Evolutionary conservation across 345 rosid species (phyloP).

Genomic region (Carallia brachiata): DNA sequence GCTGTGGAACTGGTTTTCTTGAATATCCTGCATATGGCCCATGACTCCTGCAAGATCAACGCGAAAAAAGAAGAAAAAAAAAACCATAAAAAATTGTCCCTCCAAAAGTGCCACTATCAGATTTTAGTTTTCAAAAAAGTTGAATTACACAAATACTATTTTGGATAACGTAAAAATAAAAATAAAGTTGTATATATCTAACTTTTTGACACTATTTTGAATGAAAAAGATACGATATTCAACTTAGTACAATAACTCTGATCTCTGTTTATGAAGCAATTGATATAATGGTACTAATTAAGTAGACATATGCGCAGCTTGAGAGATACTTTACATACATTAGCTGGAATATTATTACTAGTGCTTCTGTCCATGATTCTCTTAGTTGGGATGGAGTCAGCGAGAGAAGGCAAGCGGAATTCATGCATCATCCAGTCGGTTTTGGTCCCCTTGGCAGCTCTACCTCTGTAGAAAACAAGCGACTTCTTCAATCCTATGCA

Average conservation of each 20-base stretch:
- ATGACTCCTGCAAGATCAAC: conserved; percentile 58
- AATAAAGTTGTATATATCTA: too few relatives aligned
- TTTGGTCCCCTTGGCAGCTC: conserved; percentile 87
- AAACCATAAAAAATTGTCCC: neutral
- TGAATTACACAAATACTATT: too few relatives aligned
- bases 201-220: too few relatives aligned
- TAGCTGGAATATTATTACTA: conserved; percentile 41
- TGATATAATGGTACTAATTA: neutral
- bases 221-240: too few relatives aligned
- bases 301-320: neutral
- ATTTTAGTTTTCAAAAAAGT: too few relatives aligned
- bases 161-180: too few relatives aligned
- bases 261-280: too few relatives aligned
- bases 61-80: too few relatives aligned
- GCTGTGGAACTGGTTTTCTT: conserved; percentile 73
- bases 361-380: conserved; percentile 42
- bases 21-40: conserved; percentile 96
- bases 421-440: conserved; percentile 99
- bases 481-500: conserved; percentile 94
- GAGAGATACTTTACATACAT: conserved; percentile 49
- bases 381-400: conserved; percentile 41
- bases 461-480: conserved; percentile 82
- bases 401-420: conserved; percentile 77
- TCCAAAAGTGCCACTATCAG: too few relatives aligned
- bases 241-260: too few relatives aligned